phyloP scores from a whole-genome alignment of 495 filamentous ascomycete genomes.

The Neurospora intermedia region DNA sequence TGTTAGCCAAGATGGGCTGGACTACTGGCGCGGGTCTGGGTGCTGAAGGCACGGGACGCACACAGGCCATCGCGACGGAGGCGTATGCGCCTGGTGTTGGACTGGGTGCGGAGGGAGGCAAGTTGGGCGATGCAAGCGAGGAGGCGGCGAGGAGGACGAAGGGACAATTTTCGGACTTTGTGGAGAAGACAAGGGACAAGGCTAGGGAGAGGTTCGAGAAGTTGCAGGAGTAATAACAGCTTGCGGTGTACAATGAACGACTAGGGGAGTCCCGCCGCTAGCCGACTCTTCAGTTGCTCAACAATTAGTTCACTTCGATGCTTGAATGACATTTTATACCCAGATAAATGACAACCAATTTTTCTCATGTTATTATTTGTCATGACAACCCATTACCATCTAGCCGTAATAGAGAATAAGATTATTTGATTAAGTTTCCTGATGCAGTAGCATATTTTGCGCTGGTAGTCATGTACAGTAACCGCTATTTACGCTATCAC shows the following conservation, averaged over 20 bases:
- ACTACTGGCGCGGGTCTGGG: conserved; percentile 70
- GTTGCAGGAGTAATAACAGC: conserved; percentile 24
- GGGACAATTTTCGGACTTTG: conserved; percentile 59
- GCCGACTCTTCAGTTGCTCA: not conserved
- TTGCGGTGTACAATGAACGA: not conserved
- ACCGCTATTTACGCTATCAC: not conserved
- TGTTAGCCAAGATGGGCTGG: conserved; percentile 91
- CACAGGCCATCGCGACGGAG: conserved; percentile 64
- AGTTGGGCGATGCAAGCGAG: conserved; percentile 72
- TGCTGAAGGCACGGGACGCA: conserved; percentile 65
- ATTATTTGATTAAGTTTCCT: not conserved
- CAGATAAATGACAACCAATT: not conserved
- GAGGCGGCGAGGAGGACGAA: conserved; percentile 67
- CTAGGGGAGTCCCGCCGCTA: not conserved
- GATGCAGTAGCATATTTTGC: not conserved
- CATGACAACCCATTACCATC: not conserved
- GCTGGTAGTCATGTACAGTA: not conserved
- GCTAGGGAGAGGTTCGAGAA: conserved; percentile 69
- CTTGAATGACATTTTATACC: not conserved
- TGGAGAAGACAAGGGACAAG: conserved; percentile 67
- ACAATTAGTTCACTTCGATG: not conserved
- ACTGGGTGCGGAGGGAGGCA: conserved; percentile 71
- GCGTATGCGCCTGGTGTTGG: conserved; percentile 79
- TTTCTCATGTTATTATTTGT: not conserved
- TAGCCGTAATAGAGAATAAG: not conserved